A percentile compares a stretch with the other conserved stretches of the same genome.
These are phyloP conservation scores for Ammopiptanthus mongolicus DNA, from an alignment of 306 rosid genomes.

Conservation along the genomic window DNA sequence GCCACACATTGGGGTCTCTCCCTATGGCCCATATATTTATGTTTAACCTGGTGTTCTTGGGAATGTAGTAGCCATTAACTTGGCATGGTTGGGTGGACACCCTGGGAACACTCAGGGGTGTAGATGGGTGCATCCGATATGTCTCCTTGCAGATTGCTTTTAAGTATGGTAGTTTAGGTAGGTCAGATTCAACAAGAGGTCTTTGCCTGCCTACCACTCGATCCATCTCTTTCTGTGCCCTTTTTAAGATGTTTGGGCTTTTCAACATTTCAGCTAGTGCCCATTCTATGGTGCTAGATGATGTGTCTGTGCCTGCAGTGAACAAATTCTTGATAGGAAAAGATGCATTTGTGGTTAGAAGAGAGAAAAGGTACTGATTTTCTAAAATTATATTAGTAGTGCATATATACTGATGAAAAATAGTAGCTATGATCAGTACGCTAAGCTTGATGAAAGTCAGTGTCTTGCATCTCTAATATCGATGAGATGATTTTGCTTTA, in stretches of 20 bases:
- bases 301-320: slow-evolving; percentile 36
- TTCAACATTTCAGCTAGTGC: slow-evolving; percentile 34
- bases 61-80: slow-evolving; percentile 35
- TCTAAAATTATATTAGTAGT: background rate
- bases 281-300: slow-evolving; percentile 37
- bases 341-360: background rate
- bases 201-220: slow-evolving; percentile 21
- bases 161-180: slow-evolving; percentile 24
- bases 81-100: slow-evolving; percentile 23
- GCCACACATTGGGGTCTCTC: slow-evolving; percentile 33
- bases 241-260: slow-evolving; percentile 20
- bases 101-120: slow-evolving; percentile 29
- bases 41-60: slow-evolving; percentile 30
- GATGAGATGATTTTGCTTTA: background rate
- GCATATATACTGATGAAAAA: background rate
- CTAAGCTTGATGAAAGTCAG: background rate
- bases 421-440: background rate
- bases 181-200: slow-evolving; percentile 22
- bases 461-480: background rate
- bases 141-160: slow-evolving; percentile 36
- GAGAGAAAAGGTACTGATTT: background rate
- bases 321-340: slow-evolving; percentile 17
- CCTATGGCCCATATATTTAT: slow-evolving; percentile 41
- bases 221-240: slow-evolving; percentile 33
- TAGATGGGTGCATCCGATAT: slow-evolving; percentile 30